These are phyloP conservation scores for Ilyonectria destructans DNA, from an alignment of 2,329 filamentous ascomycete genomes.

Conservation along the genomic window DNA sequence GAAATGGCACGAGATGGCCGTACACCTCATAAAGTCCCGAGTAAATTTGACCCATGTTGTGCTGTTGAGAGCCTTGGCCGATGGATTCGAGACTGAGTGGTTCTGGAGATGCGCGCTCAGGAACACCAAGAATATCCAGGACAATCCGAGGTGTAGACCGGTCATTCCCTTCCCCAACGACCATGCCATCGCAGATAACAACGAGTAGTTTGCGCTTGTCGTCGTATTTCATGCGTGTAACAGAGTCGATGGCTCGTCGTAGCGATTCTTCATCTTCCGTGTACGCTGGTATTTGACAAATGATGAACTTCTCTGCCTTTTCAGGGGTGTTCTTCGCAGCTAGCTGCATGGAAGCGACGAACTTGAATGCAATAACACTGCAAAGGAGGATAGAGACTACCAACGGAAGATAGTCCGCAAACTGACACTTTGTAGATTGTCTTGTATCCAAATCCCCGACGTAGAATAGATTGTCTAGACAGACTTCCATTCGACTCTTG, in stretches of 20 bases:
- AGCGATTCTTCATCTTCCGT: constrained; percentile 98
- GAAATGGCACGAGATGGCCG: constrained; percentile 96
- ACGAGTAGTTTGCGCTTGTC: constrained; percentile 98
- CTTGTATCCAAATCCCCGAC: constrained; percentile 90
- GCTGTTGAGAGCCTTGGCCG: constrained; percentile 88
- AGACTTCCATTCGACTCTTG: constrained; percentile 77
- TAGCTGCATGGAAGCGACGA: constrained; percentile 92
- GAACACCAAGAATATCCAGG: constrained; percentile 93
- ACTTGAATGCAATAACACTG: constrained; percentile 86
- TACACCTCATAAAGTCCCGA: constrained; percentile 98
- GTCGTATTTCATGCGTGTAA: constrained; percentile 96
- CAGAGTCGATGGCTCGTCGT: constrained; percentile 91
- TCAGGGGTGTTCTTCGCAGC: constrained; percentile 90
- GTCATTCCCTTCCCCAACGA: constrained; percentile 96
- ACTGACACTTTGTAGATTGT: constrained; percentile 80
- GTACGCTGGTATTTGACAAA: constrained; percentile 97
- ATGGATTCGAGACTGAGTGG: constrained; percentile 92
- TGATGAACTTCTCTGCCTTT: constrained; percentile 98
- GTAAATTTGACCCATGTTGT: constrained; percentile 99
- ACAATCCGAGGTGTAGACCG: constrained; percentile 97
- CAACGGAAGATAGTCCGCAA: constrained; percentile 85
- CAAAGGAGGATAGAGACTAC: too few relatives aligned
- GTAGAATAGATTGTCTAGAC: constrained; percentile 89
- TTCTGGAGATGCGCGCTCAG: constrained; percentile 89
- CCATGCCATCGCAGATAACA: constrained; percentile 97